Conservation (phyloP, 768 basidiomycete genomes). For the Xanthoconium purpureum region DNA sequence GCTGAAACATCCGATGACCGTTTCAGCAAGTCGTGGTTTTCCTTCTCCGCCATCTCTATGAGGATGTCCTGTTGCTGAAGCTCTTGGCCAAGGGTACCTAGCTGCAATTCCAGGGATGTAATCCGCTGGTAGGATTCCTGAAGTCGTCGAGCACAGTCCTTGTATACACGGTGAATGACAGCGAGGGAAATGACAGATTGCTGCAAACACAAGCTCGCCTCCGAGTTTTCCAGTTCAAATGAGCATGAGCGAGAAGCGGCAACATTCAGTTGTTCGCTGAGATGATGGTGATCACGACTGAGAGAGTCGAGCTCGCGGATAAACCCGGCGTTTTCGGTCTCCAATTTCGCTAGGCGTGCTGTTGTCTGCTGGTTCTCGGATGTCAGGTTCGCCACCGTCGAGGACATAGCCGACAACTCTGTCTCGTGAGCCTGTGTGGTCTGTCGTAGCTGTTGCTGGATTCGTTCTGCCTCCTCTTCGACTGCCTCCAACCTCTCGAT, state of each 20-base stretch:
- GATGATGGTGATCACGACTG: constrained; percentile 2
- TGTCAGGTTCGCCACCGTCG: constrained; percentile 38
- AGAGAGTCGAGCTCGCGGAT: constrained; percentile 15
- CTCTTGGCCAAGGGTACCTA: constrained; percentile 13
- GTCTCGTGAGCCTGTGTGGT: constrained; percentile 28
- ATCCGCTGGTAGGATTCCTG: constrained; percentile 4
- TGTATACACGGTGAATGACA: constrained; percentile 18
- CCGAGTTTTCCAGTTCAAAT: constrained; percentile 9
- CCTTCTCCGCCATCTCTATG: constrained; percentile 6
- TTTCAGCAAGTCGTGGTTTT: constrained; percentile 10
- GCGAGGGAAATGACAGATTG: constrained; percentile 27
- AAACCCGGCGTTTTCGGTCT: constrained; percentile 16
- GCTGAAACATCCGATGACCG: constrained; percentile 7
- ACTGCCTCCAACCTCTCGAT: constrained; percentile 51
- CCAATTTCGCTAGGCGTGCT: constrained; percentile 14
- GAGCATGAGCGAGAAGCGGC: constrained; percentile 5
- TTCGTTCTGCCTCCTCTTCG: constrained; percentile 59
- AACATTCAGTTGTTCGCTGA: constrained; percentile 9
- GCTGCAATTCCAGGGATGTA: constrained; percentile 17
- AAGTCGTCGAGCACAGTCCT: constrained; percentile 10
- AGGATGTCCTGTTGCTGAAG: constrained; percentile 9
- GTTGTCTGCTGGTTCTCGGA: constrained; percentile 28
- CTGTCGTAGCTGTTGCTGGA: constrained; percentile 29
- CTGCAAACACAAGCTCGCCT: constrained; percentile 5
- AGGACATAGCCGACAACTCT: constrained; percentile 38